Base-by-base conservation (phyloP, 1,139 yeast species). In the Eremothecium cymbalariae region DNA sequence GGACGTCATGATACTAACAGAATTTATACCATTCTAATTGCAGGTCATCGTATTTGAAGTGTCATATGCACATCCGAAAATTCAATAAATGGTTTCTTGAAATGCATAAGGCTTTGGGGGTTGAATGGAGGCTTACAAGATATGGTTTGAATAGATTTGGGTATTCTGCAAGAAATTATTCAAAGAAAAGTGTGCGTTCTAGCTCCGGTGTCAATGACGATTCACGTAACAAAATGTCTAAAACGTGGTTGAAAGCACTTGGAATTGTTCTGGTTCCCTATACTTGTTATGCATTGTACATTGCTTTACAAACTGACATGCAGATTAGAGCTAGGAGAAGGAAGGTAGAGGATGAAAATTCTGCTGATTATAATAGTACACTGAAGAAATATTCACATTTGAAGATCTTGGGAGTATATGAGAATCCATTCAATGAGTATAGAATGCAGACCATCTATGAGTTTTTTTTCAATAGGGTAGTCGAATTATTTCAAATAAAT, bases 401-500 rank as follows among this genome's bases (percentile, higher is more conserved):
- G 39, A 69, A 72, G 7, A 69, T 88, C 0, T 73, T 75, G 8
- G 96, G 96, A 6, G 67, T 86, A 53, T 88, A 73, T 59, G 93
- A 84, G 36, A 88, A 88, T 51, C 97, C 97, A 2, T 88, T 88
- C 53, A 72, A 71, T n/a, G 95, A 88, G 52, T 88, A 88, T 54
- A 65, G 96, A 31, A 80, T 88, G 3, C 96, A 86, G 58, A 85
- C 96, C 0, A 69, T 85, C 5, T 82, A 83, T 54, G 96, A 88
- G 60, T 88, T 86, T 58, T 62, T 83, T 22, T 63, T 72, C 28
- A 82, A 86, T 39, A 63, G 95, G 19, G 43, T 84, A 4, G 57
- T 77, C 41, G 95, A 86, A 53, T 54, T 84, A 5, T 69, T 80
- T 45, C 84, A 81, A 47, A 64, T 70, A 25, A 77, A 78, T 34